phyloP scores from a whole-genome alignment of 2,329 filamentous ascomycete species.

The Aspergillus latus region DNA sequence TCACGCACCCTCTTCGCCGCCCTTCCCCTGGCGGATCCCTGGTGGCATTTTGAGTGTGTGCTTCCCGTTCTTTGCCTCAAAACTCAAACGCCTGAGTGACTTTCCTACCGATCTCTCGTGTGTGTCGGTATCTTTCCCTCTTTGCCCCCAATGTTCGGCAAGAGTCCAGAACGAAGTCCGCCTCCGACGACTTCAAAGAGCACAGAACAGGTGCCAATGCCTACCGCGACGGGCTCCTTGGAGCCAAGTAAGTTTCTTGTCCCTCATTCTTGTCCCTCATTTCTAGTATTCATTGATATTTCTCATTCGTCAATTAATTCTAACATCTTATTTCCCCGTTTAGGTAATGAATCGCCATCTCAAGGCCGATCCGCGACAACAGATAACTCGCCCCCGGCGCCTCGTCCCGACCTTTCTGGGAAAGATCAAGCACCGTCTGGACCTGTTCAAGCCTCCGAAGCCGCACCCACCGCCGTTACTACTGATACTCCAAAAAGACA shows the following conservation, averaged over 20 bases:
- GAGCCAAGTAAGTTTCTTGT: conserved; percentile 30
- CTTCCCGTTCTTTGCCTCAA: conserved; percentile 13
- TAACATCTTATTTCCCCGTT: conserved; percentile 16
- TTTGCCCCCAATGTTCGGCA: conserved; percentile 36
- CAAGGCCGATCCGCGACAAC: conserved; percentile 23
- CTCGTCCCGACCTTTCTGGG: conserved; percentile 17
- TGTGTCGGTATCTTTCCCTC: conserved; percentile 23
- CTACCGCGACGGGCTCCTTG: conserved; percentile 28
- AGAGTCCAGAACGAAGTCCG: conserved; percentile 34
- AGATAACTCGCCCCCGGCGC: conserved; percentile 26
- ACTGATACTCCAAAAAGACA: conserved; percentile 36
- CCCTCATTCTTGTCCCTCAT: not conserved
- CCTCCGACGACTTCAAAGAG: conserved; percentile 31
- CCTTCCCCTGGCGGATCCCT: conserved; percentile 25
- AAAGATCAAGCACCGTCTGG: conserved; percentile 17
- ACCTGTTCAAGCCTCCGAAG: conserved; percentile 19
- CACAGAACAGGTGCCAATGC: conserved; percentile 37
- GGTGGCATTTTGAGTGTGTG: conserved; percentile 21
- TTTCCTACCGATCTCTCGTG: conserved; percentile 13
- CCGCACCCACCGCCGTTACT: conserved; percentile 18
- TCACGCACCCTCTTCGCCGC: conserved; percentile 15
- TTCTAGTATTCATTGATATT: not conserved
- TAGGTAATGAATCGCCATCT: conserved; percentile 29
- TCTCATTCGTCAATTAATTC: conserved; percentile 2
- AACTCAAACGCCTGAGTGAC: not conserved